Evolutionary conservation across 2,329 filamentous ascomycete genomes (phyloP), one percentile per base, ranked within the genome.

Genomic region (Claviceps fusiformis): DNA sequence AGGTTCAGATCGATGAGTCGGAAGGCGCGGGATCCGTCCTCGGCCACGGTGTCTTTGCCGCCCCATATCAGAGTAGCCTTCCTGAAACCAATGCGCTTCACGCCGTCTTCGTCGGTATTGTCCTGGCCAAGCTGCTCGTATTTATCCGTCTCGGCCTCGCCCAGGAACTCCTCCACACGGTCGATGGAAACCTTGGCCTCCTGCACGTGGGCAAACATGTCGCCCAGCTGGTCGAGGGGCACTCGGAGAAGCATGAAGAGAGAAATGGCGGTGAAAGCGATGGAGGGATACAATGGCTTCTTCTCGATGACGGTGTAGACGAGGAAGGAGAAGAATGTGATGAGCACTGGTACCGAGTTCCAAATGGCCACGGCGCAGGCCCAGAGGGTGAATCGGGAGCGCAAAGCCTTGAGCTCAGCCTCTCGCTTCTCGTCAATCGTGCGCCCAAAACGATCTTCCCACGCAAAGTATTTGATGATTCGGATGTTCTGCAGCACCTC

Each of bases 381-480:
- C 92, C 92, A 98, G 44, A 97, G 76, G 59, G 95, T 82, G 71
- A 95, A 98, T 57, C 92, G 82, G 44, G 80, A 81, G 56, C 90
- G 85, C 54, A 98, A 71, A 37, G 89, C 82, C 62, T 80, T 83
- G 53, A 98, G 77, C 68, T 98, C 93, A 3, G 75, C 75, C 47
- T 77, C 76, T 59, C 93, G 83, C 73, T 95, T 96, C 68, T 96
- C 92, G 58, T 95, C 87, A 39, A 98, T 89, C 54, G 89, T 83
- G 27, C 82, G 80, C 56, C 87, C 82, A 67, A 96, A 98, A 2
- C 92, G 86, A 62, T 90, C 83, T 69, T 98, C 93, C 93, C 93
- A 98, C 0, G 93, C 92, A 67, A 98, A 98, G 70, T 93, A 98
- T 68, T 98, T 98, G 80, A 98, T 97, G 67, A 98, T 96, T 53